These are phyloP conservation scores for Auriscalpium orientale DNA, from an alignment of 768 basidiomycete species.

Conservation along the genomic window DNA sequence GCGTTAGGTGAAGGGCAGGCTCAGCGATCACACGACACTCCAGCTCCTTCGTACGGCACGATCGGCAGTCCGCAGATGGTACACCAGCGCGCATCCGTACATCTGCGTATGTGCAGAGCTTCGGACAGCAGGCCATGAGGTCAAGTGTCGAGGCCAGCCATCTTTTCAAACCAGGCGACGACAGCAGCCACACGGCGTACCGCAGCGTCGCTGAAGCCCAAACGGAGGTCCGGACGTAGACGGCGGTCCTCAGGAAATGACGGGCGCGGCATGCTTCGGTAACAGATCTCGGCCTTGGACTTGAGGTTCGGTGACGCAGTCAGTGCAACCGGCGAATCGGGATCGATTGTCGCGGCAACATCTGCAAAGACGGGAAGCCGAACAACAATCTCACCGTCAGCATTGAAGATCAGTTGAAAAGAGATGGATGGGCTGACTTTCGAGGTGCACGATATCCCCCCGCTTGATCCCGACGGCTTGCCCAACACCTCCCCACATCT, in stretches of 20 bases:
- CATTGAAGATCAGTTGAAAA: conserved; percentile 6
- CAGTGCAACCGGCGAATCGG: conserved; percentile 23
- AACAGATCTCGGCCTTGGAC: conserved; percentile 62
- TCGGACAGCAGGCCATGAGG: no score
- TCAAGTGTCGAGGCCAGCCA: conserved; percentile 45
- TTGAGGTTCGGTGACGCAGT: conserved; percentile 64
- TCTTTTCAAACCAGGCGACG: conserved; percentile 65
- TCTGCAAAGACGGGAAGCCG: conserved; percentile 35
- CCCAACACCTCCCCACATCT: conserved; percentile 55
- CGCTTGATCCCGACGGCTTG: conserved; percentile 42
- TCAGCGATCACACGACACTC: no score
- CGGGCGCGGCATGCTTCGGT: conserved; percentile 57
- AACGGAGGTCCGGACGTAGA: conserved; percentile 64
- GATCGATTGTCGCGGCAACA: conserved; percentile 41
- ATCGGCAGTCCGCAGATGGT: no score
- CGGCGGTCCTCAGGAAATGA: conserved; percentile 41
- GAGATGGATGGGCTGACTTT: conserved; percentile 35
- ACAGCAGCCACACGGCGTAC: conserved; percentile 61
- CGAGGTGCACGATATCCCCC: conserved; percentile 65
- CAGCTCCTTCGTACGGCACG: no score
- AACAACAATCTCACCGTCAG: conserved; percentile 9
- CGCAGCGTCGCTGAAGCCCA: conserved; percentile 60
- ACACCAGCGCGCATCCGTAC: no score
- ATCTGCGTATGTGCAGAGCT: no score
- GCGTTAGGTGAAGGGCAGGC: no score